Conservation (phyloP, 2,329 filamentous ascomycete species). For the Gaeumannomyces tritici region DNA sequence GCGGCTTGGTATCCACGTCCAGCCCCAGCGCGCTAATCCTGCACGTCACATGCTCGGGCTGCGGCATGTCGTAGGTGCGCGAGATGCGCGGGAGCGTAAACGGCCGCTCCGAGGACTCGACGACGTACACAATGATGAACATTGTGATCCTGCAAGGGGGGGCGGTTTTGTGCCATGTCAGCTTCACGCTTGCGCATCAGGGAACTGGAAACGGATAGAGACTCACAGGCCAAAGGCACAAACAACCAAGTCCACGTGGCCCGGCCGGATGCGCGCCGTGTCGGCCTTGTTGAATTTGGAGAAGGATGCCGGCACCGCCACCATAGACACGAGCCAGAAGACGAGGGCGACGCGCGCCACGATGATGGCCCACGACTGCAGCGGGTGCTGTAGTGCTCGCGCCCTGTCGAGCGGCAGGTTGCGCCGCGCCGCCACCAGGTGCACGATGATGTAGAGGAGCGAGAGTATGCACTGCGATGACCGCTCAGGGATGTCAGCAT, state of each 20-base stretch:
- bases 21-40: neutral
- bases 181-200: neutral
- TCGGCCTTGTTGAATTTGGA: slow-evolving; percentile 4
- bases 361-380: slow-evolving; percentile 20
- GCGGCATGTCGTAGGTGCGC: no score
- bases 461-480: slow-evolving; percentile 15
- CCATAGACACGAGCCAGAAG: slow-evolving; percentile 17
- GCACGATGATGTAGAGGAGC: slow-evolving; percentile 19
- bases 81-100: slow-evolving; percentile 14
- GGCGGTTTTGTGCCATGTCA: neutral
- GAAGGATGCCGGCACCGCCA: slow-evolving; percentile 16
- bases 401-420: slow-evolving; percentile 12
- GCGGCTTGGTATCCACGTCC: neutral
- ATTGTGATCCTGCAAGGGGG: slow-evolving; percentile 8
- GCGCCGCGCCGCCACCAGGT: slow-evolving; percentile 16
- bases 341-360: slow-evolving; percentile 16
- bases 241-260: slow-evolving; percentile 17
- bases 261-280: slow-evolving; percentile 4
- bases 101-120: slow-evolving; percentile 9
- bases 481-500: neutral
- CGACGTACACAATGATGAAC: slow-evolving; percentile 10
- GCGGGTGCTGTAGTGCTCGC: slow-evolving; percentile 16
- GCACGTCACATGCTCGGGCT: slow-evolving; percentile 6
- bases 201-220: neutral
- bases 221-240: slow-evolving; percentile 16